These are phyloP conservation scores for Lactarius indigo DNA, from an alignment of 768 basidiomycete species.

Conservation along the genomic window DNA sequence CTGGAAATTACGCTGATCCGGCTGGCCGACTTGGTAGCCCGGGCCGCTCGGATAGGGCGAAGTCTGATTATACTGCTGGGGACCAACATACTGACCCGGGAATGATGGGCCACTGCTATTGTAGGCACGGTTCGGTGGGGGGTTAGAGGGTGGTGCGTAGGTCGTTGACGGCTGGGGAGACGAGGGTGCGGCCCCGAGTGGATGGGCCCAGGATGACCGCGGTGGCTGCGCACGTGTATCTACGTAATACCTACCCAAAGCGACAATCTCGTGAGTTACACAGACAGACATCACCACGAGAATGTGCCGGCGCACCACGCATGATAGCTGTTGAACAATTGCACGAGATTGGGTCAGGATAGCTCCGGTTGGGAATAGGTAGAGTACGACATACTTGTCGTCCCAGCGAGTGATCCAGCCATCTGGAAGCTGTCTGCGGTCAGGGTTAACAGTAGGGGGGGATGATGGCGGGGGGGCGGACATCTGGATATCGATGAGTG, in stretches of 20 bases:
- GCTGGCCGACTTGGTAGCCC: slow-evolving; percentile 23
- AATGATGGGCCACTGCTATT: slow-evolving; percentile 10
- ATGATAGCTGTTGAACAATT: slow-evolving; percentile 47
- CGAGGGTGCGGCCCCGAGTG: slow-evolving; percentile 45
- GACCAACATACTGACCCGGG: slow-evolving; percentile 29
- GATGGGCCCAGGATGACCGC: slow-evolving; percentile 67
- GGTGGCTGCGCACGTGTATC: slow-evolving; percentile 61
- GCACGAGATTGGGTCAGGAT: slow-evolving; percentile 16
- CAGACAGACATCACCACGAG: not conserved
- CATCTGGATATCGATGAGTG: slow-evolving; percentile 39
- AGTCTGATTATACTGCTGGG: slow-evolving; percentile 17
- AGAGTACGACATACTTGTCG: slow-evolving; percentile 47
- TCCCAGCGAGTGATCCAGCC: slow-evolving; percentile 74
- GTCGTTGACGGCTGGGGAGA: slow-evolving; percentile 35
- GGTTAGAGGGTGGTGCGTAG: slow-evolving; percentile 38
- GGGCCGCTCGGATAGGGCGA: slow-evolving; percentile 26
- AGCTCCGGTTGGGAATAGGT: slow-evolving; percentile 28
- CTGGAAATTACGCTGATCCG: not conserved
- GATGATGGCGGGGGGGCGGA: slow-evolving; percentile 37
- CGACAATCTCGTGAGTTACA: not conserved
- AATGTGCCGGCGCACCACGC: slow-evolving; percentile 51
- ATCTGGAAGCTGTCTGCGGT: slow-evolving; percentile 55
- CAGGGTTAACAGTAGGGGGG: slow-evolving; percentile 41
- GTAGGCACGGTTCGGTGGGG: slow-evolving; percentile 44
- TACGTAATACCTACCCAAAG: slow-evolving; percentile 65